Evolutionary conservation across 2,329 filamentous ascomycete species (phyloP).

Genomic region (Claviceps humidiphila): DNA sequence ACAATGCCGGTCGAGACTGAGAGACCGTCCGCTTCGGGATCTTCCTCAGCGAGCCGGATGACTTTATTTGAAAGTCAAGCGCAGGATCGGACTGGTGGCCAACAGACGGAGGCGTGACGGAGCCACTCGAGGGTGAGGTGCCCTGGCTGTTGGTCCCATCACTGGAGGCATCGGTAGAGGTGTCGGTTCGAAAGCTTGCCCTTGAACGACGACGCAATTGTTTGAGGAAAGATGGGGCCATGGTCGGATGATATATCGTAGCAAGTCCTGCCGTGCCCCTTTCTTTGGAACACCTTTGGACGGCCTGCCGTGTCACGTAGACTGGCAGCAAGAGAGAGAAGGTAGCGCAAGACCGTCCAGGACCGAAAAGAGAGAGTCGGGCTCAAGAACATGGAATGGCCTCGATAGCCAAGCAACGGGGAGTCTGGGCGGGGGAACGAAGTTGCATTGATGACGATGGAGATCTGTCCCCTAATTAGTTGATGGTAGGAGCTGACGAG

Average conservation of each 20-base stretch:
- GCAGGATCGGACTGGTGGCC: conserved; percentile 52
- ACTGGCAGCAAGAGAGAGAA: background rate
- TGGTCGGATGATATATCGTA: conserved; percentile 17
- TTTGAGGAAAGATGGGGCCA: conserved; percentile 58
- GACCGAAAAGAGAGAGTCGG: background rate
- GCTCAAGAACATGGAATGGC: background rate
- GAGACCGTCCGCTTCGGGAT: conserved; percentile 7
- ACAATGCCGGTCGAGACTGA: conserved; percentile 23
- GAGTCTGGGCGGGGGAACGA: background rate
- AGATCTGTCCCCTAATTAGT: background rate
- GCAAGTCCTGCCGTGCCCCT: background rate
- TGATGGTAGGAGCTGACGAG: background rate
- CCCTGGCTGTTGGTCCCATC: conserved; percentile 43
- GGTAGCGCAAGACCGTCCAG: background rate
- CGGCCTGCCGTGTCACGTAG: background rate
- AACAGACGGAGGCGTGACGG: conserved; percentile 63
- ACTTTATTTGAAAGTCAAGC: conserved; percentile 47
- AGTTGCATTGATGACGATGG: background rate
- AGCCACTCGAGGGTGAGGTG: conserved; percentile 52
- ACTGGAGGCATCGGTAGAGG: conserved; percentile 48
- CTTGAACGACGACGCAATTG: conserved; percentile 65
- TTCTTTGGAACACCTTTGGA: background rate
- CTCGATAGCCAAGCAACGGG: background rate
- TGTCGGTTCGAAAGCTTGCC: conserved; percentile 56
- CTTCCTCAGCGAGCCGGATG: conserved; percentile 14